These are phyloP conservation scores for Cryoendolithus antarcticus DNA, from an alignment of 2,329 filamentous ascomycete species.

Conservation along the genomic window DNA sequence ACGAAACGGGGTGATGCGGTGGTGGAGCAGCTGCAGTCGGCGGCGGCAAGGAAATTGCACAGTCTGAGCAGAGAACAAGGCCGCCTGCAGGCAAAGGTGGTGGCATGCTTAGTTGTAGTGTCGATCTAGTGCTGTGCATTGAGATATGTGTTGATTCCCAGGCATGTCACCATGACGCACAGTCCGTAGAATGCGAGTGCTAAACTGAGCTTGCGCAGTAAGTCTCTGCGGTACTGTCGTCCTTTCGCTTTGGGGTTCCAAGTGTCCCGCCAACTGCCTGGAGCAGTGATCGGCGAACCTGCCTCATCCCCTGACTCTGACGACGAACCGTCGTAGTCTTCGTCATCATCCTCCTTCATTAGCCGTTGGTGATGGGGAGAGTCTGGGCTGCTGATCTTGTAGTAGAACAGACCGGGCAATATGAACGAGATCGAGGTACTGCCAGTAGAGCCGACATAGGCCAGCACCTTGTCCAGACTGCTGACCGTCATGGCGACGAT, in stretches of 20 bases:
- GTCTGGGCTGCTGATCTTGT: conserved; percentile 89
- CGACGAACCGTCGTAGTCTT: conserved; percentile 47
- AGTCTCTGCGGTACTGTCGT: conserved; percentile 46
- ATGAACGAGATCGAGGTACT: conserved; percentile 96
- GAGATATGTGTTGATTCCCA: conserved; percentile 77
- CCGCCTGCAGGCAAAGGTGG: no score
- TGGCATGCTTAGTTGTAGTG: no score
- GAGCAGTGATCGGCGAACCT: conserved; percentile 32
- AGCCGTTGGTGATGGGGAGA: conserved; percentile 75
- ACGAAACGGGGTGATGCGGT: no score
- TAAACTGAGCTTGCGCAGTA: conserved; percentile 60
- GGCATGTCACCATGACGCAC: conserved; percentile 77
- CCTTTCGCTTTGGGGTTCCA: conserved; percentile 26
- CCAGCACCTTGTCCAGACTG: conserved; percentile 78
- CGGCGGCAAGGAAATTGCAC: conserved; percentile 2
- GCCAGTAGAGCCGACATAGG: conserved; percentile 89
- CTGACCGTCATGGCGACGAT: conserved; percentile 81
- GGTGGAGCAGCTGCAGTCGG: no score
- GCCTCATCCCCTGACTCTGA: conserved; percentile 35
- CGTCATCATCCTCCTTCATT: conserved; percentile 82
- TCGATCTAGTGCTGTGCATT: conserved; percentile 45
- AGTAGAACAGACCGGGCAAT: conserved; percentile 90
- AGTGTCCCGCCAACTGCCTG: conserved; percentile 41
- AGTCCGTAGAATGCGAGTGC: conserved; percentile 71
- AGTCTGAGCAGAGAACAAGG: no score